Conservation (phyloP, 176 grass and related monocot genomes). For the Zea mays region Zm-B73-REFERENCE-NAM-5.0 NC_050098.1:158941001-158941500, state of each 20-base stretch:
- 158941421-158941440: background rate
- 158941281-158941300: background rate
- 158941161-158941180: background rate
- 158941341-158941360: background rate
- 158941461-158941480: conserved; percentile 38
- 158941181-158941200: background rate
- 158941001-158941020: background rate
- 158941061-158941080: background rate
- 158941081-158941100: background rate
- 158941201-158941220: background rate
- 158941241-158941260: conserved; percentile 12
- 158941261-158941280: background rate
- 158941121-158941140: background rate
- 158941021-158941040: conserved; percentile 34
- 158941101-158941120: background rate
- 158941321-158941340: conserved; percentile 35
- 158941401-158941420: background rate
- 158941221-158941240: conserved; percentile 32
- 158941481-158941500: conserved; percentile 31
- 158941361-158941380: background rate
- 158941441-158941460: background rate
- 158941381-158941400: background rate
- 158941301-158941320: conserved; percentile 22
- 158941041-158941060: background rate
- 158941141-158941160: conserved; percentile 6